These are phyloP conservation scores for Glycine soja DNA, from an alignment of 306 rosid species.

Conservation along the genomic window DNA sequence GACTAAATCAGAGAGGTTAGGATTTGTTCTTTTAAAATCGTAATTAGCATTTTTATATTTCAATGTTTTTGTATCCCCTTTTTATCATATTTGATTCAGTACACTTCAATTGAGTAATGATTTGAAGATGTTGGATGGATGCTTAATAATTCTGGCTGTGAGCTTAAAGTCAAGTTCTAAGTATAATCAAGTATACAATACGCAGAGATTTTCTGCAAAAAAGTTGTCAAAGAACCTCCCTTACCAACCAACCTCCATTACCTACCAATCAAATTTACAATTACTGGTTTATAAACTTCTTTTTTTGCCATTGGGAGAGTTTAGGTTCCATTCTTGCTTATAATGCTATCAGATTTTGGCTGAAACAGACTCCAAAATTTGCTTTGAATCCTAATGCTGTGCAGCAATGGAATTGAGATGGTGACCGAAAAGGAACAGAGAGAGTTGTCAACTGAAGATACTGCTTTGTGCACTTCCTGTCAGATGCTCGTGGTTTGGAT, in stretches of 20 bases:
- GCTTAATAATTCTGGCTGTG: not conserved
- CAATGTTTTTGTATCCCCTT: conserved; percentile 11
- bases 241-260: conserved; percentile 20
- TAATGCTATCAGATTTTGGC: conserved; percentile 24
- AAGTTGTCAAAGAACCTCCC: not conserved
- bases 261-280: not conserved
- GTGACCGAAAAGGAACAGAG: conserved; percentile 64
- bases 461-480: conserved; percentile 69
- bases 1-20: conserved; percentile 60
- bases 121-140: conserved; percentile 24
- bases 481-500: conserved; percentile 82
- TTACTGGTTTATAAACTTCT: conserved; percentile 13
- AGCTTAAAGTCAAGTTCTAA: not conserved
- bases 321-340: conserved; percentile 20
- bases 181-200: not conserved
- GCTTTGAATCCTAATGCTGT: conserved; percentile 16
- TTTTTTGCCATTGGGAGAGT: not conserved
- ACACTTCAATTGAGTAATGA: conserved; percentile 23
- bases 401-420: conserved; percentile 72
- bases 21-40: not conserved
- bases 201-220: not conserved
- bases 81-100: not conserved
- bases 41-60: not conserved
- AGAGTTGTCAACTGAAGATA: conserved; percentile 48
- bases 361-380: conserved; percentile 36